These are phyloP conservation scores for Yamadazyma mexicana DNA, from an alignment of 1,139 yeast species.

Conservation along the genomic window DNA sequence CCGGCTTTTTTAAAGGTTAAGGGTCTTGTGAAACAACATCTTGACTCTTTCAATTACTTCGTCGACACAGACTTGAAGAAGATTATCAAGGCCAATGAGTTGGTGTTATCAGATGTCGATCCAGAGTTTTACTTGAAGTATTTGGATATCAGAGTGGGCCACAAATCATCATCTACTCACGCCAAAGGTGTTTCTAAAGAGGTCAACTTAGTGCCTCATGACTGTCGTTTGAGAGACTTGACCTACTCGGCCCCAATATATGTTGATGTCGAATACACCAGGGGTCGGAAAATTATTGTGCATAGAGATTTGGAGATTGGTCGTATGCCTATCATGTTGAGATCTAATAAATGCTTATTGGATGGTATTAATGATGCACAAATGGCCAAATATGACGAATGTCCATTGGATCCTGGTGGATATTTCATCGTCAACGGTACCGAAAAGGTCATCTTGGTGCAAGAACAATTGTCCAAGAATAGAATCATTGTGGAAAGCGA, in stretches of 20 bases:
- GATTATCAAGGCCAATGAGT: constrained; percentile 86
- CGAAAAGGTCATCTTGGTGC: constrained; percentile 93
- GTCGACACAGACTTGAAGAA: constrained; percentile 92
- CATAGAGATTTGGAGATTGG: constrained; percentile 93
- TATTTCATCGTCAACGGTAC: constrained; percentile 97
- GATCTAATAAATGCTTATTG: constrained; percentile 87
- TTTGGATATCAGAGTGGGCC: constrained; percentile 87
- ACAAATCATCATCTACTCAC: constrained; percentile 50
- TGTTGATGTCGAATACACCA: constrained; percentile 94
- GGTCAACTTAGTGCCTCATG: constrained; percentile 85
- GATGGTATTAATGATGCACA: constrained; percentile 73
- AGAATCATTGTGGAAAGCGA: constrained; percentile 98
- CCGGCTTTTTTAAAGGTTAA: constrained; percentile 96
- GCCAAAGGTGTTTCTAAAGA: constrained; percentile 51
- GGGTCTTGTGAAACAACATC: constrained; percentile 94
- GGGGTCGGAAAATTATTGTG: constrained; percentile 89
- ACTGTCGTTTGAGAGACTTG: constrained; percentile 91
- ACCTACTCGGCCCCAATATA: constrained; percentile 95
- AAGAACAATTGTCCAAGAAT: constrained; percentile 94
- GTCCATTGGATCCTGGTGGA: constrained; percentile 99
- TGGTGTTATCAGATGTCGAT: constrained; percentile 89
- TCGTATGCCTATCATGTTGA: constrained; percentile 95
- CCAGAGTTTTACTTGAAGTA: constrained; percentile 94
- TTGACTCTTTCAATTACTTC: constrained; percentile 94
- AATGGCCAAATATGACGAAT: constrained; percentile 90